A percentile compares a stretch with the other conserved stretches of the same genome.
Evolutionary conservation across 1,284 basidiomycete genomes (phyloP).

Genomic region (Anthracocystis panici-leucophaei): DNA sequence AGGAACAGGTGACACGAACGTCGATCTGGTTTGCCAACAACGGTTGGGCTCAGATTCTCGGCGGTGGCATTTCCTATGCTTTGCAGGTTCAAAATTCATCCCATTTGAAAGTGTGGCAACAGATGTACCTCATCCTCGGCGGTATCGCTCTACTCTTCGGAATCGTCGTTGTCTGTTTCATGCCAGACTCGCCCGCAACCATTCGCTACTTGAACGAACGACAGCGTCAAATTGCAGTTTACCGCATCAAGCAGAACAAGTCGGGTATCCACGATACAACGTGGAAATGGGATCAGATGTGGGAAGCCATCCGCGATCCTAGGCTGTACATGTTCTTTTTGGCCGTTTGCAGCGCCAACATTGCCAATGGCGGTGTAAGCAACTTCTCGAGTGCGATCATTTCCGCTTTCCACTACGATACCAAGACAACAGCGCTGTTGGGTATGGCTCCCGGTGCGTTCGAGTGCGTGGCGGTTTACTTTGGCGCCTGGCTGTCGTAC

Average conservation of each 20-base stretch:
- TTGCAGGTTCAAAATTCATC: slow-evolving; percentile 46
- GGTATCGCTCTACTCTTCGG: slow-evolving; percentile 55
- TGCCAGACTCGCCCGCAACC: slow-evolving; percentile 56
- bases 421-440: slow-evolving; percentile 60
- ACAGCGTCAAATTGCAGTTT: slow-evolving; percentile 74
- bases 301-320: slow-evolving; percentile 73
- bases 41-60: slow-evolving; percentile 63
- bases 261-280: slow-evolving; percentile 74
- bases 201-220: slow-evolving; percentile 71
- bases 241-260: slow-evolving; percentile 74
- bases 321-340: slow-evolving; percentile 68
- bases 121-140: slow-evolving; percentile 64
- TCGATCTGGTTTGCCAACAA: slow-evolving; percentile 62
- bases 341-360: slow-evolving; percentile 45
- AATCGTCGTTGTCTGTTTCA: slow-evolving; percentile 45
- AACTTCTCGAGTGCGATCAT: slow-evolving; percentile 68
- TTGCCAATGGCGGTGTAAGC: slow-evolving; percentile 56
- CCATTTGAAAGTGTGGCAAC: slow-evolving; percentile 54
- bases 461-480: slow-evolving; percentile 57
- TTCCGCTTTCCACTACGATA: slow-evolving; percentile 59
- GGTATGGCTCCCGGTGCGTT: slow-evolving; percentile 62
- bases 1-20: slow-evolving; percentile 54
- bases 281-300: slow-evolving; percentile 74
- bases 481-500: slow-evolving; percentile 53
- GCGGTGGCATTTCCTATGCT: slow-evolving; percentile 58